Evolutionary conservation across 1,284 basidiomycete genomes (phyloP), one percentile per base, ranked within the genome.

Genomic region (Baeospora myosura): DNA sequence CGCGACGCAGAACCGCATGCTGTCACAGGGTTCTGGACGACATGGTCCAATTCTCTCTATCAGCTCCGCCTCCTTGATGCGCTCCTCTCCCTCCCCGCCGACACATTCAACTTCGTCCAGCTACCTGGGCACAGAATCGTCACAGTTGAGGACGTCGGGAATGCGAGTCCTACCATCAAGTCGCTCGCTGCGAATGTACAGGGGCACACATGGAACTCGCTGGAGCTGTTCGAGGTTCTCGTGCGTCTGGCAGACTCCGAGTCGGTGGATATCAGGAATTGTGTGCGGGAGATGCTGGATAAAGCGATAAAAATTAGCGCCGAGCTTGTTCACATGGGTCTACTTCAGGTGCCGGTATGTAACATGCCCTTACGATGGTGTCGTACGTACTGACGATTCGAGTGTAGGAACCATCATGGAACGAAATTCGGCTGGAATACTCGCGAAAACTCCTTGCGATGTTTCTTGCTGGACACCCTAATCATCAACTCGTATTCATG

Each of bases 401-500:
- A 16, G 16, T 7, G 28, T 36, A 79, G 73, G 76, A 91, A 70
- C 71, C 87, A 54, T 79, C 85, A 4, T 96, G 94, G 85, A 90
- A 86, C 50, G 78, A 84, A 14, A 84, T 93, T 36, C 87, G 95
- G 34, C 65, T 77, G 24, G 88, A 93, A 51, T 89, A 98, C 61
- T 82, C 88, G 12, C 78, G 85, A 40, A 88, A 88, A 55, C 72
- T 98, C 20, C 71, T 98, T 38, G 74, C 81, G 33, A 88, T 94
- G 79, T 98, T 98, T 70, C 72, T 98, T 36, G 82, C 80, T 16
- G 88, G 91, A 4, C 88, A 96, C 57, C 91, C 92, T 5, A 93
- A 93, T 51, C 89, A 95, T 53, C 89, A 95, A 52, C 78, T 98
- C 17, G 94, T 98, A 44, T 98, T 98, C 68, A 90, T 95, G 80